Evolutionary conservation across 2,329 filamentous ascomycete genomes (phyloP).

Genomic region (Pseudophaeomoniella oleicola): DNA sequence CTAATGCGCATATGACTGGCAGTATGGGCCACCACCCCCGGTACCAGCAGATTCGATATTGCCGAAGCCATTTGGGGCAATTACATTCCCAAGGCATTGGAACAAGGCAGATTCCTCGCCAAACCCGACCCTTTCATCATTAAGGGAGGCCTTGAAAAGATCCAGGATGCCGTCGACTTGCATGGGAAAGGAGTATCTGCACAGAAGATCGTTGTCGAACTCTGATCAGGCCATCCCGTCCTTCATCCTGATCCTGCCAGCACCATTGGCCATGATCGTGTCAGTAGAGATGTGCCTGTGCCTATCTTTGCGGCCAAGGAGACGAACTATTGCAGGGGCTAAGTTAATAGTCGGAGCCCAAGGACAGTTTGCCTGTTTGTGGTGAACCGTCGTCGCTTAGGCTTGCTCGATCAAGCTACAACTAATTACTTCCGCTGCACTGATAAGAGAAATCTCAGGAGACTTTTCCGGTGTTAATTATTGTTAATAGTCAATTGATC

Average conservation of each 20-base stretch:
- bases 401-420: too few relatives aligned
- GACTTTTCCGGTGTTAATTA: too few relatives aligned
- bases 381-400: too few relatives aligned
- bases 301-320: not conserved
- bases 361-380: too few relatives aligned
- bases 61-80: constrained; percentile 14
- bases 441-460: too few relatives aligned
- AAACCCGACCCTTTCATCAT: constrained; percentile 13
- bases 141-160: constrained; percentile 11
- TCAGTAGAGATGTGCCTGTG: constrained; percentile 9
- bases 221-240: too few relatives aligned
- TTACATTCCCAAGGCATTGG: constrained; percentile 20
- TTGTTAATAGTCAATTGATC: too few relatives aligned
- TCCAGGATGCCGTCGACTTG: constrained; percentile 11
- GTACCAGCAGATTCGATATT: constrained; percentile 9
- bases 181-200: constrained; percentile 14
- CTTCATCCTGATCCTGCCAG: too few relatives aligned
- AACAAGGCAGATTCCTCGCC: constrained; percentile 15
- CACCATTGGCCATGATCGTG: too few relatives aligned
- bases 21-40: not conserved
- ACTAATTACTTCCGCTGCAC: too few relatives aligned
- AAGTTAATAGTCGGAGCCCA: too few relatives aligned
- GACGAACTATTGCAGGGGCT: too few relatives aligned
- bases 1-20: not conserved
- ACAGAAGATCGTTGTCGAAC: constrained; percentile 13